A percentile compares a stretch with the other conserved stretches of the same genome.
Conservation (phyloP, 2,329 filamentous ascomycete species). For the Plectosphaerella plurivora region DNA sequence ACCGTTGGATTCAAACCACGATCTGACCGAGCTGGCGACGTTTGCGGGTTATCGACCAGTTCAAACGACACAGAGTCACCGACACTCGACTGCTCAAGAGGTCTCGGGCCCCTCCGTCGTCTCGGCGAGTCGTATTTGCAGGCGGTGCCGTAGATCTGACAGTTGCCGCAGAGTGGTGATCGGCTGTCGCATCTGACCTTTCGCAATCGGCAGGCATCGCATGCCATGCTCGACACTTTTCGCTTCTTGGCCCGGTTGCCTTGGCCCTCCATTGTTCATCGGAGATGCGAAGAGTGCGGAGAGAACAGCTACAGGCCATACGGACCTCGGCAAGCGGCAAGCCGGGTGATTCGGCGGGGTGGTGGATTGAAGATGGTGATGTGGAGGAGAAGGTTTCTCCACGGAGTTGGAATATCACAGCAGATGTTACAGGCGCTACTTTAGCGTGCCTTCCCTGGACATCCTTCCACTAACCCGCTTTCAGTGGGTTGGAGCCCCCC, state of each 20-base stretch:
- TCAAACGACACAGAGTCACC: no score
- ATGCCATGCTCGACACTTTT: conserved; percentile 2
- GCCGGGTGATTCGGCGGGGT: not conserved
- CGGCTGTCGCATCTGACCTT: conserved; percentile 1
- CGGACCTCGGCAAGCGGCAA: not conserved
- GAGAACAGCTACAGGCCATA: not conserved
- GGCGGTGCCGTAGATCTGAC: not conserved
- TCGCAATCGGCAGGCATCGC: not conserved
- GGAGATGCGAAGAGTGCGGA: not conserved
- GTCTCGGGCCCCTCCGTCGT: not conserved
- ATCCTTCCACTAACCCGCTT: no score
- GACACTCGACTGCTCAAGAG: not conserved
- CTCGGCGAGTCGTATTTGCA: not conserved
- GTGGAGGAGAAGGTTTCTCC: not conserved
- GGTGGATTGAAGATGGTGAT: not conserved
- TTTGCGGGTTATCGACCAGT: no score
- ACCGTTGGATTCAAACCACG: no score
- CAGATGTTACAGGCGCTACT: no score
- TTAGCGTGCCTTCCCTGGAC: no score
- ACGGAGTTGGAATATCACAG: no score
- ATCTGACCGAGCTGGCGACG: no score
- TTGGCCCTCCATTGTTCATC: not conserved
- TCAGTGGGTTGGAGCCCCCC: no score
- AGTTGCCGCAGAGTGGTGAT: not conserved
- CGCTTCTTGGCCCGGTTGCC: not conserved